phyloP scores from a whole-genome alignment of 371 early-diverging fungal genomes.

The Actinomortierella wolfii region DNA sequence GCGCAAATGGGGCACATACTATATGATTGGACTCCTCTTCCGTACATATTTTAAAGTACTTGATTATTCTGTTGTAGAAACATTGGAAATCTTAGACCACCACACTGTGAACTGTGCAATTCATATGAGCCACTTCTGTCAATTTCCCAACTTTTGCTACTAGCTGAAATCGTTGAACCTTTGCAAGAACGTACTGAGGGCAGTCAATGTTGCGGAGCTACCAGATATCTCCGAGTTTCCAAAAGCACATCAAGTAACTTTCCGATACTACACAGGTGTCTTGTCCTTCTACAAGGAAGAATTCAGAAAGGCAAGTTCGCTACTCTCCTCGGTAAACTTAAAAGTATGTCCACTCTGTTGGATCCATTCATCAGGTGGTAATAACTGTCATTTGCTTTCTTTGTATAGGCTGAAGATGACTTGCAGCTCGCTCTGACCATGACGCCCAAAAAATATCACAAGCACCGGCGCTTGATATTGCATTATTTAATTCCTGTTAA shows the following conservation, averaged over 20 bases:
- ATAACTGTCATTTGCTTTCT: too few relatives aligned
- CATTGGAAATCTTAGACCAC: too few relatives aligned
- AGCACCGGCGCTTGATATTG: constrained; percentile 71
- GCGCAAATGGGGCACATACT: constrained; percentile 91
- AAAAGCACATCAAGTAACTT: constrained; percentile 83
- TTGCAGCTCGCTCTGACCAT: constrained; percentile 71
- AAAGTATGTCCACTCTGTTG: too few relatives aligned
- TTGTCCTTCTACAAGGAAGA: constrained; percentile 84
- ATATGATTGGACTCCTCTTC: constrained; percentile 82
- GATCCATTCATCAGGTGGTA: too few relatives aligned
- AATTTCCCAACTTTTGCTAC: too few relatives aligned
- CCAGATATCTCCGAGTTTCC: constrained; percentile 79
- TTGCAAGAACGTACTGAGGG: constrained; percentile 82
- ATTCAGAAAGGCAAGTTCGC: constrained; percentile 58
- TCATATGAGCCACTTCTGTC: too few relatives aligned
- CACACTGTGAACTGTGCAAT: too few relatives aligned
- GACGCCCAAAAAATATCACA: constrained; percentile 54
- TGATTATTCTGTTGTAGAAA: too few relatives aligned
- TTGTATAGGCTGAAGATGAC: constrained; percentile 76
- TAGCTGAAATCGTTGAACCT: constrained; percentile 81
- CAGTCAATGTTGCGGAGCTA: constrained; percentile 72
- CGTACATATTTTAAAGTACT: constrained; percentile 83
- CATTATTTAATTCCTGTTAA: constrained; percentile 76
- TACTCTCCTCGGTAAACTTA: not conserved
- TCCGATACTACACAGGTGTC: constrained; percentile 83